Conservation (phyloP, 768 basidiomycete genomes). For the Kwoniella mangroviensis region DNA sequence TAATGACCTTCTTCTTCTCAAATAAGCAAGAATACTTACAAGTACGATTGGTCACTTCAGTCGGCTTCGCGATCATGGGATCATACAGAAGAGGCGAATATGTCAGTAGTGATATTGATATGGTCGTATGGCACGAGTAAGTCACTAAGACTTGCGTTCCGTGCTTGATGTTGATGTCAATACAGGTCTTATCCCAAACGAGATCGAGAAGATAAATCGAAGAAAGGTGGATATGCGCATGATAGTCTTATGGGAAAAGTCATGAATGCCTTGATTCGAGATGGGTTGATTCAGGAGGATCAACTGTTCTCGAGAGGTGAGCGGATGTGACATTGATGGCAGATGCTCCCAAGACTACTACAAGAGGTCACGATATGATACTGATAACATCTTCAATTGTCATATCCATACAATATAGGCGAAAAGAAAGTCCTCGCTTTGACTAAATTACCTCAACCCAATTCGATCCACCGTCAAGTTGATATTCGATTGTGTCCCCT, state of each 20-base stretch:
- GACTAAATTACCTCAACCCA: conserved; percentile 35
- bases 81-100: conserved; percentile 50
- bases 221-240: conserved; percentile 18
- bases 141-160: no score
- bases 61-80: conserved; percentile 53
- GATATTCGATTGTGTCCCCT: conserved; percentile 53
- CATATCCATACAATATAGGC: conserved; percentile 24
- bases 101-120: conserved; percentile 50
- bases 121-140: conserved; percentile 50
- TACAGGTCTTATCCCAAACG: conserved; percentile 29
- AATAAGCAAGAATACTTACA: no score
- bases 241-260: conserved; percentile 43
- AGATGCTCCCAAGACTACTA: not conserved
- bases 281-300: conserved; percentile 33
- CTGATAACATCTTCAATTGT: not conserved
- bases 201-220: conserved; percentile 27
- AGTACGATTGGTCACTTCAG: no score
- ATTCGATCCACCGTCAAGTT: conserved; percentile 44
- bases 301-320: conserved; percentile 44
- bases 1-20: no score
- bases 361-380: not conserved
- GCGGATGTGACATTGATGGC: not conserved
- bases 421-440: conserved; percentile 48
- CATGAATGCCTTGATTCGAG: conserved; percentile 31
- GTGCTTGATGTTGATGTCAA: not conserved